Base-by-base conservation (phyloP, 352 stramenopile species). In the Pythium aristosporum region DNA sequence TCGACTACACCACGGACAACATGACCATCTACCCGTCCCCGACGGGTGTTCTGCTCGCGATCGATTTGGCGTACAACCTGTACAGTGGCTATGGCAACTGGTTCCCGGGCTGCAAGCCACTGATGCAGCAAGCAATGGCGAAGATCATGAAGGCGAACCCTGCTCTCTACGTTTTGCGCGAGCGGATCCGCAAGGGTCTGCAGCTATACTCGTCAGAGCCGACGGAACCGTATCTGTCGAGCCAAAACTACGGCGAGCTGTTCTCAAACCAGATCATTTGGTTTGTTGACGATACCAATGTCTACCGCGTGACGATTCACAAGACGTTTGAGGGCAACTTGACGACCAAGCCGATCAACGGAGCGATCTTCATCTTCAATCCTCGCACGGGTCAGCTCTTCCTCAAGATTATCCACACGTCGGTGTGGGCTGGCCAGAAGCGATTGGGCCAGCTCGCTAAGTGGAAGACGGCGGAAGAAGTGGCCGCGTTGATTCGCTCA, bases 101-200 rank as follows among this genome's bases (percentile, higher is more conserved):
- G 86, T 99, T 99, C 80, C 96, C 97, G 36, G 97, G 98, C 32
- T 97, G 93, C 61, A 99, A 99, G 75, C 97, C 97, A 8, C 80
- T 99, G 10, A 90, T 99, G 75, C 98, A 99, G 74, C 98, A 99
- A 87, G 98, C 97, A 9, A 99, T 99, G 97, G 97, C 98, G 37
- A 99, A 99, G 84, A 99, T 99, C 72, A 99, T 99, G 85, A 99
- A 99, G 82, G 97, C 97, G 3, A 99, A 99, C 75, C 98, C 98
- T 42, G 98, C 98, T 30, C 78, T 99, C 55, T 99, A 99, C 76
- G 98, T 99, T 42, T 84, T 99, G 30, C 90, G 98, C 50, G 98
- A 99, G 73, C 96, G 98, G 61, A 99, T 99, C 73, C 95, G 98
- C 59, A 99, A 99, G 84, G 97, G 98, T 58, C 80, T 99, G 39